These are phyloP conservation scores for Leptomonas pyrrhocoris DNA, from an alignment of 208 protist species.

Conservation along the genomic window DNA sequence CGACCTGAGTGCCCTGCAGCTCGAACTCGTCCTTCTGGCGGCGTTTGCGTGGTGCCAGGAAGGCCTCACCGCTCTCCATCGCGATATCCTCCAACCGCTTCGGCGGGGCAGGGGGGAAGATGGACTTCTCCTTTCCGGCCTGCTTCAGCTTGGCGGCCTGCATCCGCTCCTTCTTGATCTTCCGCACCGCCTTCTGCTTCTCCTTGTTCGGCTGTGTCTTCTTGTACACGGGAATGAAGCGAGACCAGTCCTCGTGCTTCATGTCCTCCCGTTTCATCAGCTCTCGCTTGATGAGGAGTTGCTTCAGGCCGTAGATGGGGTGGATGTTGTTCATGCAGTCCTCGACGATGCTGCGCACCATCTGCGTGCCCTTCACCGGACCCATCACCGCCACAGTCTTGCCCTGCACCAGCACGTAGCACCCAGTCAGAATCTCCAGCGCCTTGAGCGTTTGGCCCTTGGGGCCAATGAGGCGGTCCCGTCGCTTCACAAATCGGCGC, in stretches of 20 bases:
- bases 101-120: slow-evolving; percentile 89
- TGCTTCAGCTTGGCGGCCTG: slow-evolving; percentile 65
- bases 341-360: slow-evolving; percentile 97
- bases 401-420: slow-evolving; percentile 99
- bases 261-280: slow-evolving; percentile 96
- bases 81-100: slow-evolving; percentile 91
- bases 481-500: slow-evolving; percentile 98
- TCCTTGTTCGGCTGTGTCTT: slow-evolving; percentile 90
- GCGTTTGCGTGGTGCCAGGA: slow-evolving; percentile 61
- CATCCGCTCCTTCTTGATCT: slow-evolving; percentile 86
- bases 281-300: slow-evolving; percentile 99
- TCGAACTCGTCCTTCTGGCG: slow-evolving; percentile 75
- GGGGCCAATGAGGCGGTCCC: slow-evolving; percentile 98
- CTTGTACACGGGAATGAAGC: slow-evolving; percentile 98
- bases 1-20: slow-evolving; percentile 22
- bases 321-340: slow-evolving; percentile 99
- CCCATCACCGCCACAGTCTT: slow-evolving; percentile 98
- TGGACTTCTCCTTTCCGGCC: slow-evolving; percentile 74
- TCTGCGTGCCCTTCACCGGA: slow-evolving; percentile 94
- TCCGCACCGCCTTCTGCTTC: slow-evolving; percentile 87
- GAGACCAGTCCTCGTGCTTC: slow-evolving; percentile 97
- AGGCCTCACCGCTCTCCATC: slow-evolving; percentile 92
- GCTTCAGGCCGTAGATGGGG: slow-evolving; percentile 99
- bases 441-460: slow-evolving; percentile 98
- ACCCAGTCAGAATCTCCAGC: slow-evolving; percentile 98